Percentiles rank a stretch among this genome's conserved stretches.
phyloP scores from a whole-genome alignment of 208 protist genomes.

The Acanthamoeba polyphaga region DNA sequence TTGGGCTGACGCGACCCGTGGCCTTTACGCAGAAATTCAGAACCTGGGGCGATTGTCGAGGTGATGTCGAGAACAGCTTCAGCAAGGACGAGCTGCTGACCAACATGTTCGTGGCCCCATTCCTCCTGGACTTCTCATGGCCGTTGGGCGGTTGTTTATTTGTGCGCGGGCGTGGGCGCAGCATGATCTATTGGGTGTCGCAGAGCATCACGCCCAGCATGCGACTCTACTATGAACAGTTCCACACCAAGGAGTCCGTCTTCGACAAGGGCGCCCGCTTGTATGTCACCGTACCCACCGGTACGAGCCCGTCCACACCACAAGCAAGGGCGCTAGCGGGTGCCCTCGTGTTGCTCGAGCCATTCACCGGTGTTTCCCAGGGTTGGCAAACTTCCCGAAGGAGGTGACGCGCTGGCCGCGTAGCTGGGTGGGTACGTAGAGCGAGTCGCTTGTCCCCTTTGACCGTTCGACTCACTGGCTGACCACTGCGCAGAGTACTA shows the following conservation, averaged over 20 bases:
- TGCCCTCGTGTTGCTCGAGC: too few species aligned
- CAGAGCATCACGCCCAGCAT: conserved; percentile 48
- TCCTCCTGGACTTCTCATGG: not conserved
- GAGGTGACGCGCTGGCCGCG: conserved; percentile 33
- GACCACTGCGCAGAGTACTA: conserved; percentile 42
- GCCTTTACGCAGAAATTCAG: conserved; percentile 13
- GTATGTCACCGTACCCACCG: conserved; percentile 1
- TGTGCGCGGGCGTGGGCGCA: not conserved
- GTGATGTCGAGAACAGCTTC: conserved; percentile 7
- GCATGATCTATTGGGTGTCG: conserved; percentile 71
- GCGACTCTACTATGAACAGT: conserved; percentile 66
- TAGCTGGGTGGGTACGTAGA: not conserved
- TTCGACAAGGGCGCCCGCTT: not conserved
- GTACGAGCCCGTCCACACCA: not conserved
- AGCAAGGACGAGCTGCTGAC: conserved; percentile 73
- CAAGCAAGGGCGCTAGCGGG: too few species aligned
- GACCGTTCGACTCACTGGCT: not conserved
- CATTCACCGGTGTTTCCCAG: not conserved
- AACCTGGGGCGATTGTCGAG: not conserved
- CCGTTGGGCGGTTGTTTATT: not conserved
- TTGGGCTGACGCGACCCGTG: not conserved
- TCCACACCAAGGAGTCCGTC: not conserved
- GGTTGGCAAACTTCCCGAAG: not conserved
- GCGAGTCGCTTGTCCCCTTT: too few species aligned
- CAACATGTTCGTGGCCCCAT: not conserved